Evolutionary conservation across 2,329 filamentous ascomycete genomes (phyloP), one percentile per base, ranked within the genome.

Genomic region (Thielaviopsis euricoi): DNA sequence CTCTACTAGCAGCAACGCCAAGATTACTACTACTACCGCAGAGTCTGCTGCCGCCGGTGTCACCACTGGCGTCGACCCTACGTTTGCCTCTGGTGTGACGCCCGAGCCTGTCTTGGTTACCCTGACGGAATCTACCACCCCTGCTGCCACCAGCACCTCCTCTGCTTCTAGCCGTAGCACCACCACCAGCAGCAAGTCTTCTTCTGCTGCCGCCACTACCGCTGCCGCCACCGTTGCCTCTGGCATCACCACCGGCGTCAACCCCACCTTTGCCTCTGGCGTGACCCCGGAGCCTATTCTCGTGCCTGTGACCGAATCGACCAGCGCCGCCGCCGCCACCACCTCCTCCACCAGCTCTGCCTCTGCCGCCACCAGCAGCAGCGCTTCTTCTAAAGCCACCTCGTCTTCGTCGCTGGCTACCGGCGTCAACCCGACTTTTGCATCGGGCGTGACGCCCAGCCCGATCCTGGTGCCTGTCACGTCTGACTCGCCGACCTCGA

Each of bases 401-500:
- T 25, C 57, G 3, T 40, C 48, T 17, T 6, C 17, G 15, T 19
- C 26, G 23, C 46, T 25, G 37, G 26, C 48, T 29, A 52, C 52
- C 37, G 53, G 52, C 40, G 21, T 59, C 46, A 46, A 52, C 48
- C 43, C 23, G 12, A 50, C 46, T 5, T 55, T 55, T 33, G 46
- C 53, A 9, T 37, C 57, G 7, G 52, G 26, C 19, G 57, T 52
- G 53, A 59, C 58, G n/a, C 58, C 58, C 9, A 25, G 12, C 15
- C 58, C 58, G 13, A 59, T 59, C 22, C 53, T 59, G 17, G 58
- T 59, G 10, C 52, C 57, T 7, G 57, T 55, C n/a, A 25, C 37
- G n/a, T 12, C 53, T 37, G 22, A 43, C 37, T 15, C 22, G 43
- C 43, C 52, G 22, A 52, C 51, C 17, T 37, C 25, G 26, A 21